phyloP scores from a whole-genome alignment of 495 filamentous ascomycete species.

The Usnea hakonensis region DNA sequence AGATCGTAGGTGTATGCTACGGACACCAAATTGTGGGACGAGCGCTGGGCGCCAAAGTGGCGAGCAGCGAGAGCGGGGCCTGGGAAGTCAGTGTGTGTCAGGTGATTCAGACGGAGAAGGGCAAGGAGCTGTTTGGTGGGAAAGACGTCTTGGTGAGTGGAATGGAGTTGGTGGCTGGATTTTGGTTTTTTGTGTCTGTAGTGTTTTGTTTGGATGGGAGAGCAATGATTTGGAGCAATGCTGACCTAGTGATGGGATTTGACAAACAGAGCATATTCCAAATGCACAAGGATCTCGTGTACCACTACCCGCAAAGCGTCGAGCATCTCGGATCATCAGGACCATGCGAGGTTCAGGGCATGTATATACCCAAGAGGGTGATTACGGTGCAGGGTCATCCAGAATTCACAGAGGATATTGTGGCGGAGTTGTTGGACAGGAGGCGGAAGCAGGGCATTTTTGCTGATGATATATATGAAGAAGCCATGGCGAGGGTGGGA shows the following conservation, averaged over 20 bases:
- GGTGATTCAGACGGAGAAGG: conserved; percentile 59
- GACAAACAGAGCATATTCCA: conserved; percentile 72
- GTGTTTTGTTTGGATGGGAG: too few species aligned
- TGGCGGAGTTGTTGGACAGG: conserved; percentile 55
- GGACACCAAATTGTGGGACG: conserved; percentile 85
- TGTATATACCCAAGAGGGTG: conserved; percentile 57
- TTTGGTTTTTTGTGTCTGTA: too few species aligned
- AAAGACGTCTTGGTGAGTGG: conserved; percentile 56
- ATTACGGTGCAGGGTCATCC: conserved; percentile 89
- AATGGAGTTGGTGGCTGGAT: conserved; percentile 3
- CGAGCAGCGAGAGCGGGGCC: conserved; percentile 49
- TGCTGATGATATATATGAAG: conserved; percentile 50
- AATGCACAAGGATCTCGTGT: conserved; percentile 85
- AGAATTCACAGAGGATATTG: conserved; percentile 73
- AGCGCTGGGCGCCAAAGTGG: conserved; percentile 62
- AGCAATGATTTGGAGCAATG: too few species aligned
- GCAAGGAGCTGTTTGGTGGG: conserved; percentile 64
- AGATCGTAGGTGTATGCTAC: conserved; percentile 77
- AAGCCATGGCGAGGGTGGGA: conserved; percentile 56
- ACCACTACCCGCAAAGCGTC: conserved; percentile 51
- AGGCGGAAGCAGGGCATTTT: conserved; percentile 60
- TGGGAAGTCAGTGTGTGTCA: conserved; percentile 79
- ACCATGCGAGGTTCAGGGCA: conserved; percentile 68
- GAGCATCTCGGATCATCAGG: conserved; percentile 58
- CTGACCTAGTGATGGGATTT: not conserved